Percentiles rank a stretch among this genome's conserved stretches.
These are phyloP conservation scores for Thamnidium elegans DNA, from an alignment of 192 early-diverging fungal species.

Conservation along the genomic window DNA sequence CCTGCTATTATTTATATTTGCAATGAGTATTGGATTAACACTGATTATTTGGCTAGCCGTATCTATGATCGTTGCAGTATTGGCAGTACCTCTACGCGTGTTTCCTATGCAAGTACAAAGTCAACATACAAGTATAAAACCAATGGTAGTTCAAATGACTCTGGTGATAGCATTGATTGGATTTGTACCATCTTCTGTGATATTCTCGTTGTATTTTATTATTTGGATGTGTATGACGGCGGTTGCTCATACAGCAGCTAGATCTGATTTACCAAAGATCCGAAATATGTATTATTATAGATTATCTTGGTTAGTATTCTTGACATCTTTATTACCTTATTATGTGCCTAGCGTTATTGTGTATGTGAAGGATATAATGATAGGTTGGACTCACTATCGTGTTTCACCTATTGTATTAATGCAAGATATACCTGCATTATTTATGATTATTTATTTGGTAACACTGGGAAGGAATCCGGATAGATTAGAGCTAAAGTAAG, in stretches of 20 bases:
- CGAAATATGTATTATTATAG: conserved; percentile 6
- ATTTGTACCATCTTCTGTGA: conserved; percentile 1
- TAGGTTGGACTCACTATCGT: conserved; percentile 2
- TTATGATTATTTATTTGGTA: not conserved
- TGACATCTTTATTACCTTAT: conserved; percentile 12
- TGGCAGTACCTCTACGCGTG: not conserved
- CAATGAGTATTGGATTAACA: not conserved
- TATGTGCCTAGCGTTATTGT: conserved; percentile 10
- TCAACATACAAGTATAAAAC: too few relatives aligned
- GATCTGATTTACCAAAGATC: conserved; percentile 5
- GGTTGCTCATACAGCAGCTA: not conserved
- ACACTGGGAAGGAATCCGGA: not conserved
- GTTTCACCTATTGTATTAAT: not conserved
- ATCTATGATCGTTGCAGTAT: not conserved
- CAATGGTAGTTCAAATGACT: not conserved
- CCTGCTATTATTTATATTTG: not conserved
- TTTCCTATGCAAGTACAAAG: not conserved
- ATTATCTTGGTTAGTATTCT: conserved; percentile 7
- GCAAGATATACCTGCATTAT: conserved; percentile 2
- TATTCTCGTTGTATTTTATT: not conserved
- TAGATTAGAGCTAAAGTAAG: conserved; percentile 1
- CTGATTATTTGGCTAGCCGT: not conserved
- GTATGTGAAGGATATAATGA: conserved; percentile 5
- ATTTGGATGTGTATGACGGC: not conserved
- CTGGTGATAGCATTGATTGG: not conserved